Evolutionary conservation across 352 stramenopile genomes (phyloP).

Genomic region (Phytophthora pinifolia): DNA sequence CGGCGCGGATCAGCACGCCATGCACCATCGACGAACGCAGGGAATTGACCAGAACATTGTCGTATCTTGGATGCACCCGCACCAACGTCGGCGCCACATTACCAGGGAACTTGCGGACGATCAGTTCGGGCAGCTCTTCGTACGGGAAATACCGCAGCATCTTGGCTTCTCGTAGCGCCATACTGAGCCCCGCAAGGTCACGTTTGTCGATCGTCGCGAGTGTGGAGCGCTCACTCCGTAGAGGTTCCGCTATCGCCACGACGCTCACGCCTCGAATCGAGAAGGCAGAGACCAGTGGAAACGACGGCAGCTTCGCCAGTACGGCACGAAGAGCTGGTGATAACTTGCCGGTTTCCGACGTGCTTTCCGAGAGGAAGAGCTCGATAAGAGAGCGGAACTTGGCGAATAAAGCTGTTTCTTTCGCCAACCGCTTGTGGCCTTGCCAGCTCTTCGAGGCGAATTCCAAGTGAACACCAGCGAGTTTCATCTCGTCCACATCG

Average conservation of each 20-base stretch:
- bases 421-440: conserved; percentile 61
- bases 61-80: conserved; percentile 48
- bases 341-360: conserved; percentile 24
- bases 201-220: conserved; percentile 48
- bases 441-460: conserved; percentile 68
- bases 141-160: conserved; percentile 67
- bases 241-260: conserved; percentile 52
- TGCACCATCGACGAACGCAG: conserved; percentile 63
- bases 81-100: conserved; percentile 47
- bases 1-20: conserved; percentile 53
- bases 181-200: conserved; percentile 49
- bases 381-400: conserved; percentile 60
- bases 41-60: conserved; percentile 61
- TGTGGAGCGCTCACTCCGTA: conserved; percentile 36
- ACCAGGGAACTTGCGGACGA: conserved; percentile 43
- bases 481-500: conserved; percentile 56
- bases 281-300: conserved; percentile 63
- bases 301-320: conserved; percentile 46
- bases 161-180: conserved; percentile 46
- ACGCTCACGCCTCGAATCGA: conserved; percentile 56
- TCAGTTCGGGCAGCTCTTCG: conserved; percentile 57
- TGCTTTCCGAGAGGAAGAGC: conserved; percentile 41
- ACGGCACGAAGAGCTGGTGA: conserved; percentile 18
- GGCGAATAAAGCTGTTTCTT: conserved; percentile 48
- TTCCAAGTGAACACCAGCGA: conserved; percentile 63